Evolutionary conservation across 2,329 filamentous ascomycete genomes (phyloP).

Genomic region (Epichloe hybrida): DNA sequence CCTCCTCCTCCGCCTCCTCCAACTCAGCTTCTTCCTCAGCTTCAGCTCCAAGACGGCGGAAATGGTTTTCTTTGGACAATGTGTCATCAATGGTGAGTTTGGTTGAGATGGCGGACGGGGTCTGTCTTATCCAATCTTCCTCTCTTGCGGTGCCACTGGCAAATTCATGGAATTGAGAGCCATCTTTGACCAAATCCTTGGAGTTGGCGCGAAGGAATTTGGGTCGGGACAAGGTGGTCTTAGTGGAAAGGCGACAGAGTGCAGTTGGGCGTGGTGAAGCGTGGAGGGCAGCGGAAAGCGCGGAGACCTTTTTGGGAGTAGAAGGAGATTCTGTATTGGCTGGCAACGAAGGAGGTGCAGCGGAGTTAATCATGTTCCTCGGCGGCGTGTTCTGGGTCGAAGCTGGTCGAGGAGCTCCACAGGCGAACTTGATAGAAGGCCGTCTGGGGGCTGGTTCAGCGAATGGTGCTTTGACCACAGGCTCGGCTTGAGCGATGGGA

Average conservation of each 20-base stretch:
- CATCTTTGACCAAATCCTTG: constrained; percentile 38
- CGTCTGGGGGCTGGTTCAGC: constrained; percentile 34
- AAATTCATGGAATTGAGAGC: constrained; percentile 75
- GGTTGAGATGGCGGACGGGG: constrained; percentile 45
- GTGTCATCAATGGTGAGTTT: constrained; percentile 85
- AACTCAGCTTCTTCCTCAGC: constrained; percentile 77
- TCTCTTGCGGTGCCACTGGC: constrained; percentile 69
- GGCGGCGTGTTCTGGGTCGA: constrained; percentile 27
- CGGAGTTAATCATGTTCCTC: constrained; percentile 8
- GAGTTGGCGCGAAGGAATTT: constrained; percentile 39
- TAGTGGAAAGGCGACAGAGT: constrained; percentile 10
- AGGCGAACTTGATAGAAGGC: constrained; percentile 63
- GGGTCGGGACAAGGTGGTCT: constrained; percentile 15
- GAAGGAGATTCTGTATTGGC: constrained; percentile 15
- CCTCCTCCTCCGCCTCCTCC: constrained; percentile 50
- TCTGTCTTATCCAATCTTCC: constrained; percentile 78
- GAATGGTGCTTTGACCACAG: constrained; percentile 20
- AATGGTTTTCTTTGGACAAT: constrained; percentile 75
- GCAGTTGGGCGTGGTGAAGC: constrained; percentile 12
- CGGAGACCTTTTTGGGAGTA: constrained; percentile 18
- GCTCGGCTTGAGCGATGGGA: constrained; percentile 29
- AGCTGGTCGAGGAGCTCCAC: constrained; percentile 36
- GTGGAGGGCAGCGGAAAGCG: constrained; percentile 9
- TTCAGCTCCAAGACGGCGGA: constrained; percentile 75
- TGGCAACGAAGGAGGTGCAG: constrained; percentile 2